Conservation (phyloP, 345 rosid species). For the Ceriops decandra region DNA sequence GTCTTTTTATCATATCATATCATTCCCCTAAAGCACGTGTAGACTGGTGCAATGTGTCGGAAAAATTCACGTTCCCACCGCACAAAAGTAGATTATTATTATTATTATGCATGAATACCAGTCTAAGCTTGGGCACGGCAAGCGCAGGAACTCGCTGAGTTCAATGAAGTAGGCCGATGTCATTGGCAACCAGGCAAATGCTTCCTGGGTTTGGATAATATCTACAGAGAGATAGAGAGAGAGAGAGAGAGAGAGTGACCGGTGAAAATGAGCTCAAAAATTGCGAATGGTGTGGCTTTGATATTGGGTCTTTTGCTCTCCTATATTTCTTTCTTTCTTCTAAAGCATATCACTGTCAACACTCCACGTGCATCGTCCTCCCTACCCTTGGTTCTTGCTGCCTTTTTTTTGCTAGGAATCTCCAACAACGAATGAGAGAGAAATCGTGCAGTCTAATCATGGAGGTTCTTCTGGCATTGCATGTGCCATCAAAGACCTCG, state of each 20-base stretch:
- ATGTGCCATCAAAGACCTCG: constrained; percentile 47
- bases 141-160: constrained; percentile 22
- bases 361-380: constrained; percentile 58
- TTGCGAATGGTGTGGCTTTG: constrained; percentile 2
- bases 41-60: not conserved
- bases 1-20: not conserved
- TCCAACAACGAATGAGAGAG: constrained; percentile 12
- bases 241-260: not conserved
- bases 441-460: constrained; percentile 45
- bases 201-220: not conserved
- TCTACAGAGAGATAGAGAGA: too few relatives aligned
- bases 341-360: constrained; percentile 27
- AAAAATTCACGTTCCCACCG: not conserved
- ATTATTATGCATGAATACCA: not conserved
- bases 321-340: not conserved
- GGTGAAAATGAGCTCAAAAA: not conserved
- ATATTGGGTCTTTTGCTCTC: not conserved
- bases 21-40: constrained; percentile 8
- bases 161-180: constrained; percentile 21
- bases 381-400: constrained; percentile 31
- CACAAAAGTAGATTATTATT: not conserved
- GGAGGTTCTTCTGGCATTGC: constrained; percentile 49
- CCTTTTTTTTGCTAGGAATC: constrained; percentile 33
- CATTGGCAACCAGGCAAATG: constrained; percentile 27
- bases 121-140: constrained; percentile 20